Evolutionary conservation across 495 filamentous ascomycete species (phyloP).

Genomic region (Polyplosphaeria fusca): DNA sequence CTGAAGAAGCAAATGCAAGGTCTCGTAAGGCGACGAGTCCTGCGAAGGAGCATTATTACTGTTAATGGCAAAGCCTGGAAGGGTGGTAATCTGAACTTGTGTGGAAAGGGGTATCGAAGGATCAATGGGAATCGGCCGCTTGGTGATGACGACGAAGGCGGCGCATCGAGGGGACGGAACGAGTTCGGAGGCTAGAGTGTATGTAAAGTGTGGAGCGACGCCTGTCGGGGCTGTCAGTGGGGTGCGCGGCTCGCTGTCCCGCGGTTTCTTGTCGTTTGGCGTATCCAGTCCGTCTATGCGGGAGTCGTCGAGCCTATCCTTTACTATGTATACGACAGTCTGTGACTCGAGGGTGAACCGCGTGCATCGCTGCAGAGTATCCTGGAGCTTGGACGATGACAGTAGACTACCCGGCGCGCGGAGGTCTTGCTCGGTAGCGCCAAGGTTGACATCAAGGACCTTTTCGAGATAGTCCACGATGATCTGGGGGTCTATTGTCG

Average conservation of each 20-base stretch:
- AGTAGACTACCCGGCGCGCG: slow-evolving; percentile 77
- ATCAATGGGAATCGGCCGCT: slow-evolving; percentile 83
- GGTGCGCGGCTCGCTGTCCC: slow-evolving; percentile 8
- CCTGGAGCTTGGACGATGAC: slow-evolving; percentile 61
- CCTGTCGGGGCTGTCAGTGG: slow-evolving; percentile 32
- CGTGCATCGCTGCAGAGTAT: slow-evolving; percentile 81
- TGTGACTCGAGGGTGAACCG: slow-evolving; percentile 87
- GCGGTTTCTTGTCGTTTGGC: slow-evolving; percentile 43
- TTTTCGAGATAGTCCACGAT: slow-evolving; percentile 76
- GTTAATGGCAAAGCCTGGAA: slow-evolving; percentile 72
- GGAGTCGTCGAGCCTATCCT: slow-evolving; percentile 57
- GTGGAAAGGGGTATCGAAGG: slow-evolving; percentile 69
- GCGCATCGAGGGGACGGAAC: slow-evolving; percentile 73
- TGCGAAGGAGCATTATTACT: slow-evolving; percentile 63
- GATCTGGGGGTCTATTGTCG: slow-evolving; percentile 54
- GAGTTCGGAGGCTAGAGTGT: slow-evolving; percentile 76
- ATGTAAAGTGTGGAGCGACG: slow-evolving; percentile 56
- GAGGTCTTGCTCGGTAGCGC: slow-evolving; percentile 76
- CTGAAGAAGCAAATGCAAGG: slow-evolving; percentile 83
- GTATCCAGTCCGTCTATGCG: slow-evolving; percentile 48
- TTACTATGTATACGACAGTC: slow-evolving; percentile 83
- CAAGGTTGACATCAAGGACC: slow-evolving; percentile 79
- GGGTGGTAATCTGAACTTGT: slow-evolving; percentile 87
- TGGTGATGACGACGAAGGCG: slow-evolving; percentile 82
- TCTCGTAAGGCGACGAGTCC: slow-evolving; percentile 82